Conservation (phyloP, 2,329 filamentous ascomycete genomes). For the Claviceps sp. region DNA sequence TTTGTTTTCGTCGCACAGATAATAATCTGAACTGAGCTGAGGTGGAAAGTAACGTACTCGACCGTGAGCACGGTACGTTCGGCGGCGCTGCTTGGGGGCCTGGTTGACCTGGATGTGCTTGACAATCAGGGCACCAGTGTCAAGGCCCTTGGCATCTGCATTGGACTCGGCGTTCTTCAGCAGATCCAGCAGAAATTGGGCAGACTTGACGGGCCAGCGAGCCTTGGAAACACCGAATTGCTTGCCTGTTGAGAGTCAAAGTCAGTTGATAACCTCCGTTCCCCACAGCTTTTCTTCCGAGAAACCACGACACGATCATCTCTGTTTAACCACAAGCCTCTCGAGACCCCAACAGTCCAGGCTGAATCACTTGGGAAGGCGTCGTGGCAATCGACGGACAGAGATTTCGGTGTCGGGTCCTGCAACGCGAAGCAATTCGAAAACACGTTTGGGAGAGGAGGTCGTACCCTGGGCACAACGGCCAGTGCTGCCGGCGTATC, state of each 20-base stretch:
- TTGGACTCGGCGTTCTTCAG: conserved; percentile 97
- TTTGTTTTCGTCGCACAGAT: not conserved
- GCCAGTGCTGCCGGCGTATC: conserved; percentile 91
- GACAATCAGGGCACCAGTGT: conserved; percentile 93
- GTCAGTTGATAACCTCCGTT: conserved; percentile 12
- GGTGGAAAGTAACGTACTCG: conserved; percentile 56
- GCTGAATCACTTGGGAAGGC: not conserved
- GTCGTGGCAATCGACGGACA: not conserved
- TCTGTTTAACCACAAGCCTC: not conserved
- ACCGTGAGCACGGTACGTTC: conserved; percentile 99
- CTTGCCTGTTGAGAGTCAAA: conserved; percentile 57
- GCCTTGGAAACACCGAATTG: conserved; percentile 96
- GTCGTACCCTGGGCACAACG: conserved; percentile 93
- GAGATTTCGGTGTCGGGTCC: not conserved
- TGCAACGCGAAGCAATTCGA: not conserved
- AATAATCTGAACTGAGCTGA: not conserved
- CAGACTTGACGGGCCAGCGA: conserved; percentile 98
- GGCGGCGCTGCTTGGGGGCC: conserved; percentile 96
- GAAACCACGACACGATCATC: not conserved
- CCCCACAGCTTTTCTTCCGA: no score
- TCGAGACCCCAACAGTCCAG: not conserved
- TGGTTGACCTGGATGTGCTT: conserved; percentile 99
- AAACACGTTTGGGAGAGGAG: not conserved
- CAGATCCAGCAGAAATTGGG: conserved; percentile 92
- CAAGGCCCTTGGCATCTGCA: conserved; percentile 91